phyloP scores from a whole-genome alignment of 257 asterid genomes.

The Solanum phureja region DNA sequence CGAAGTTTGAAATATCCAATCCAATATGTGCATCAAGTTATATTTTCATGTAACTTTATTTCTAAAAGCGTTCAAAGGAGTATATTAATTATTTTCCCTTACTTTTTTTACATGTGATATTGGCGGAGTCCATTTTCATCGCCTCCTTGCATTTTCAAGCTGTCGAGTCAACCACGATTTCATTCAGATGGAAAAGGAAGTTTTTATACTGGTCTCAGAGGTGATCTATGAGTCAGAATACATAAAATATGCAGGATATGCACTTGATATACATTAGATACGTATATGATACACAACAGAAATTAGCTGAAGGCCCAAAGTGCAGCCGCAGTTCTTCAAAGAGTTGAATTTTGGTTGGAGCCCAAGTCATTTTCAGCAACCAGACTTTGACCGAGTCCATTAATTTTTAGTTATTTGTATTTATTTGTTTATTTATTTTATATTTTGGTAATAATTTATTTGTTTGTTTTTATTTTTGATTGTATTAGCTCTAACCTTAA shows the following conservation, averaged over 20 bases:
- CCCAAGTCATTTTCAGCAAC: neutral
- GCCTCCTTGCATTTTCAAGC: too few relatives aligned
- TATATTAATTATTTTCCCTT: too few relatives aligned
- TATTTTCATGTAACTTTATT: too few relatives aligned
- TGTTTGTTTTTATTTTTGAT: too few relatives aligned
- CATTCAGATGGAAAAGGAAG: neutral
- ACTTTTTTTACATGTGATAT: too few relatives aligned
- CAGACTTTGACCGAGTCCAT: neutral
- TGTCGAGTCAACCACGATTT: too few relatives aligned
- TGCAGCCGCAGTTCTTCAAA: too few relatives aligned
- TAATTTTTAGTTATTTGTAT: neutral
- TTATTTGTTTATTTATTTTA: too few relatives aligned
- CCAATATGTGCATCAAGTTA: too few relatives aligned
- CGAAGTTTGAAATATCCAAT: too few relatives aligned
- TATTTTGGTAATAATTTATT: neutral
- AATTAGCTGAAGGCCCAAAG: neutral
- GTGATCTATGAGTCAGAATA: neutral
- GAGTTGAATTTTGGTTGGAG: neutral
- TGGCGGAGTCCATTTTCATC: too few relatives aligned
- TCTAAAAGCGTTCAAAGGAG: too few relatives aligned
- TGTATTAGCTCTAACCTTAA: neutral
- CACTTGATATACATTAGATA: neutral
- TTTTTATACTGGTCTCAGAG: neutral
- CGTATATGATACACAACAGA: neutral
- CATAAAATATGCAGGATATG: neutral